Conservation (phyloP, 352 stramenopile species). For the Stramenopiles sp. region DNA sequence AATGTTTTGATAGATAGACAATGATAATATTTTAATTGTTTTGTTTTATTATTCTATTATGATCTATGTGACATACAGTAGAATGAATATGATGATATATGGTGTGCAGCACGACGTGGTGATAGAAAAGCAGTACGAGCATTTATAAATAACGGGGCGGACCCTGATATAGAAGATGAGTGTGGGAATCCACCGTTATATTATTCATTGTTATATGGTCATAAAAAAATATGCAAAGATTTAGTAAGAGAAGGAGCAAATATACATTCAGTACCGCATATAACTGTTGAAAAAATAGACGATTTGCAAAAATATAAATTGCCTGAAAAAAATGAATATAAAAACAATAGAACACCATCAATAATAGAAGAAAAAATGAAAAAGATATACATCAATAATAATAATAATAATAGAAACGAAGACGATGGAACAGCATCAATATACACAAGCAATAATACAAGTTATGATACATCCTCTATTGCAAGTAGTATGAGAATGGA, state of each 20-base stretch:
- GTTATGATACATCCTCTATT: not conserved
- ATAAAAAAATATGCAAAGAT: not conserved
- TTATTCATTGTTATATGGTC: slow-evolving; percentile 5
- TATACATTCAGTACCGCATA: not conserved
- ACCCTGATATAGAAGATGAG: slow-evolving; percentile 1
- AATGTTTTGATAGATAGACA: too few relatives aligned
- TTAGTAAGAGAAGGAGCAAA: not conserved
- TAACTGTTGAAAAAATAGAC: not conserved
- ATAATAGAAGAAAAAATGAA: not conserved
- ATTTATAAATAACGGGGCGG: not conserved
- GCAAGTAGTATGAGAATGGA: not conserved
- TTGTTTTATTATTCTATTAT: too few relatives aligned
- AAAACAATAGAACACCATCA: too few relatives aligned
- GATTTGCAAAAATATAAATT: not conserved
- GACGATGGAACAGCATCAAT: not conserved
- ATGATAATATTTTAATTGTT: too few relatives aligned
- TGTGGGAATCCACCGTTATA: slow-evolving; percentile 3
- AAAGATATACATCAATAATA: not conserved
- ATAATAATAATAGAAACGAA: not conserved
- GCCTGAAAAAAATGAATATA: not conserved
- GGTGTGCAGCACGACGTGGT: not conserved
- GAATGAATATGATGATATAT: not conserved
- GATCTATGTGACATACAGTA: too few relatives aligned
- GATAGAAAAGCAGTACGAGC: not conserved
- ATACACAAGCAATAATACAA: not conserved